phyloP scores from a whole-genome alignment of 768 basidiomycete genomes.

The Lepiota venenata region DNA sequence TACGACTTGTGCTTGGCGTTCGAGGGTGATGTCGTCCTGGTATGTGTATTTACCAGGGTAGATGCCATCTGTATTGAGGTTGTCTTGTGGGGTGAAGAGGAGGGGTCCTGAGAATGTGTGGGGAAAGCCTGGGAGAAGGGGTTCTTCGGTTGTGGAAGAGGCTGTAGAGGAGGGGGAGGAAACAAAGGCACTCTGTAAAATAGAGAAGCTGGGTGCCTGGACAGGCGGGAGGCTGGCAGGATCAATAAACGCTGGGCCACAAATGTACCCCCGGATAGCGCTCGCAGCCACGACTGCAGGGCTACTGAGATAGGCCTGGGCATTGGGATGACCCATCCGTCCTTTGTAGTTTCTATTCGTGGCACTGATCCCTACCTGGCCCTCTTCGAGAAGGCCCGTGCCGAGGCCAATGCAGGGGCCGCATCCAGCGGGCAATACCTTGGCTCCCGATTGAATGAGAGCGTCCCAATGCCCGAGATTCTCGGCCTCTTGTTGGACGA shows the following conservation, averaged over 20 bases:
- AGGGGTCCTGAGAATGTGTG: conserved; percentile 75
- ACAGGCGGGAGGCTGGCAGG: conserved; percentile 44
- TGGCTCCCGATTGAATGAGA: conserved; percentile 85
- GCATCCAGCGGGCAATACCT: conserved; percentile 91
- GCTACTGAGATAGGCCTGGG: conserved; percentile 92
- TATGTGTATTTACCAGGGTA: conserved; percentile 99
- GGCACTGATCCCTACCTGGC: conserved; percentile 94
- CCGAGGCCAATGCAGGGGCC: conserved; percentile 98
- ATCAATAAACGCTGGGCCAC: conserved; percentile 72
- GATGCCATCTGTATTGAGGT: conserved; percentile 96
- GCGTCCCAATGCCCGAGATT: conserved; percentile 83
- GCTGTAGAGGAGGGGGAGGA: conserved; percentile 27
- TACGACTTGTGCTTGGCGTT: conserved; percentile 90
- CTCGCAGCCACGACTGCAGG: conserved; percentile 97
- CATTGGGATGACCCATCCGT: conserved; percentile 95
- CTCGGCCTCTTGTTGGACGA: conserved; percentile 90
- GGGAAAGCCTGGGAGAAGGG: conserved; percentile 82
- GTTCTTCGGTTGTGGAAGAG: conserved; percentile 38
- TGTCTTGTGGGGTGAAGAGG: conserved; percentile 95
- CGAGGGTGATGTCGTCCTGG: conserved; percentile 97
- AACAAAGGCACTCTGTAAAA: conserved; percentile 28
- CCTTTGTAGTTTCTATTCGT: conserved; percentile 99
- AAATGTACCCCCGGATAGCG: conserved; percentile 89
- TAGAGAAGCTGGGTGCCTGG: conserved; percentile 56
- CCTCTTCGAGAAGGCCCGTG: conserved; percentile 88